These are phyloP conservation scores for Mycena leptocephala DNA, from an alignment of 768 basidiomycete species.

Conservation along the genomic window DNA sequence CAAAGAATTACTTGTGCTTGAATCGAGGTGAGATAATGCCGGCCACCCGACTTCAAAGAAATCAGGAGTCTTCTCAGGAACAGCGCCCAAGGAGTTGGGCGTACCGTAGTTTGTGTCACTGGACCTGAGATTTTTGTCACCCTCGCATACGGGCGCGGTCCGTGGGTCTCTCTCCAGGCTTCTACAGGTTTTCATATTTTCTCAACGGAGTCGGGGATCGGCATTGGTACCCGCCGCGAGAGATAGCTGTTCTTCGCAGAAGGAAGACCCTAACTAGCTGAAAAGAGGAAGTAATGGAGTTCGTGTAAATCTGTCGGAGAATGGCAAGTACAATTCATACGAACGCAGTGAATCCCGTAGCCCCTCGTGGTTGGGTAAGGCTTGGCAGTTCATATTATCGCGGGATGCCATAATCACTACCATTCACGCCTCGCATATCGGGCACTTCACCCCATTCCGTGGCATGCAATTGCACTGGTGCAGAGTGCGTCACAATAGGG, in stretches of 20 bases:
- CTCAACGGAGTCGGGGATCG: neutral
- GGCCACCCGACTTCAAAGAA: neutral
- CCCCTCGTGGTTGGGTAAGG: constrained; percentile 9
- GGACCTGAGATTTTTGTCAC: neutral
- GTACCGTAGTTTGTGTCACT: neutral
- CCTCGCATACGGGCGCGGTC: neutral
- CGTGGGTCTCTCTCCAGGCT: constrained; percentile 1
- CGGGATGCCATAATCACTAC: constrained; percentile 4
- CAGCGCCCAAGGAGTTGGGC: neutral
- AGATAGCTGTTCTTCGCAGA: neutral
- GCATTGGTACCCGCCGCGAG: neutral
- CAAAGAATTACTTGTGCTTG: constrained; percentile 5
- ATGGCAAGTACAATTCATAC: neutral
- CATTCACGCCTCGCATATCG: neutral
- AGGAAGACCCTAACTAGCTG: constrained; percentile 3
- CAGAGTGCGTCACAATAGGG: constrained; percentile 1
- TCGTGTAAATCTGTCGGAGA: constrained; percentile 1
- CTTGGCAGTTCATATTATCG: constrained; percentile 11
- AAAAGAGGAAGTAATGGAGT: constrained; percentile 2
- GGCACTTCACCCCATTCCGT: constrained; percentile 2
- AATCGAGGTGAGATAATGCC: neutral
- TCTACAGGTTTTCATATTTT: neutral
- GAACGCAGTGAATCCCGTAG: constrained; percentile 5
- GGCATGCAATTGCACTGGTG: constrained; percentile 4
- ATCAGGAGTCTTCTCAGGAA: neutral